Base-by-base conservation (phyloP, 345 rosid genomes). In the Melaleuca alternifolia region DNA sequence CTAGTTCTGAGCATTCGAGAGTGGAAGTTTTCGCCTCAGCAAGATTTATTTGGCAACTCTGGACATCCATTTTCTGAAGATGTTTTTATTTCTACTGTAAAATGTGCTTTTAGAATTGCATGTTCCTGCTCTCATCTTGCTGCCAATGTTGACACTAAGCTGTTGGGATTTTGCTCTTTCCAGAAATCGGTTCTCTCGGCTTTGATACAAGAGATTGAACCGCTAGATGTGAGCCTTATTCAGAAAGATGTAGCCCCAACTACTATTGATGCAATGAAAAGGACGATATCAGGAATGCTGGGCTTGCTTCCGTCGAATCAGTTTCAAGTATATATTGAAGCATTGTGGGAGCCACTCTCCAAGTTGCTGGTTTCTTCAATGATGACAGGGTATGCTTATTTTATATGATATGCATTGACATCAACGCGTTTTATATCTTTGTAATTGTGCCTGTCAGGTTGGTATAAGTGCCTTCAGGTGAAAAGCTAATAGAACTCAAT, bases 211-310 rank as follows among this genome's bases (percentile, higher is more conserved):
- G 99, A 96, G 91, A 94, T 96, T 86, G 99, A 97, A 65, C 99
- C 99, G 14, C 87, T 97, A 85, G 99, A 97, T 85, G 97, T 97
- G 90, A 94, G 95, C 91, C 88, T 95, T 21, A 96, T 97, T 83
- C 99, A 97, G 82, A 96, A 93, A 87, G 99, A 97, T 84, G 98
- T 97, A 76, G 92, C 99, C 9, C 88, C 94, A 5, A 93, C 97
- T 23, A 95, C 99, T 24, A 89, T 97, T 87, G 99, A 96, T 92
- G 99, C 99, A 11, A 96, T 97, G 96, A 97, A 97, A 89, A 92
- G 99, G 91, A 97, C 99, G 53, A 97, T 97, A 75, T 97, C 98
- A 1, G 98, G 99, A 88, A 97, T 97, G 99, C 88, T 97, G 90
- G 99, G 99, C 7, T 92, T 97, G 86, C 99, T 97, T 90, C 99